phyloP scores from a whole-genome alignment of 2,329 filamentous ascomycete species.

The Pseudopyrenochaeta lycopersici region DNA sequence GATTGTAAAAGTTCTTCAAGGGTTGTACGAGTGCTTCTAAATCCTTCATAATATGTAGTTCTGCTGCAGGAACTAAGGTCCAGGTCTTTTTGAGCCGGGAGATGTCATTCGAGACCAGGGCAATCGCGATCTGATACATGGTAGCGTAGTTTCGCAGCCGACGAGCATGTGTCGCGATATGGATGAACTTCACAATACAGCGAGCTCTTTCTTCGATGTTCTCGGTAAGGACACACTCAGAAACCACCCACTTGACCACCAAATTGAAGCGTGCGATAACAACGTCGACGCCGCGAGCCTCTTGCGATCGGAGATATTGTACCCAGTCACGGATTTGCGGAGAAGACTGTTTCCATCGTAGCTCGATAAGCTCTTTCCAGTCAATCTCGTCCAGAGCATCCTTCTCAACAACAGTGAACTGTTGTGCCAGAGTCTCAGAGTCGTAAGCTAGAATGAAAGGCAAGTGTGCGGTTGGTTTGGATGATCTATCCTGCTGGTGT shows the following conservation, averaged over 20 bases:
- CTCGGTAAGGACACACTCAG: slow-evolving; percentile 79
- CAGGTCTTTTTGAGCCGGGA: slow-evolving; percentile 74
- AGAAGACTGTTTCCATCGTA: slow-evolving; percentile 79
- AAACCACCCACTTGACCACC: slow-evolving; percentile 87
- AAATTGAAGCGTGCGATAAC: slow-evolving; percentile 88
- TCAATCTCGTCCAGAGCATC: slow-evolving; percentile 86
- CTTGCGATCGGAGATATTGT: slow-evolving; percentile 76
- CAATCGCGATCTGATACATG: slow-evolving; percentile 81
- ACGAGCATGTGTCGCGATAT: slow-evolving; percentile 79
- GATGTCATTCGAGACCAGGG: slow-evolving; percentile 77
- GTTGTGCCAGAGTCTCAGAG: slow-evolving; percentile 79
- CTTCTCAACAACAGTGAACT: slow-evolving; percentile 86
- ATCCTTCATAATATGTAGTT: slow-evolving; percentile 71
- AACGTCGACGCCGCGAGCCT: slow-evolving; percentile 80
- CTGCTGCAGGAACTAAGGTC: slow-evolving; percentile 71
- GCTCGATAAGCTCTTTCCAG: slow-evolving; percentile 86
- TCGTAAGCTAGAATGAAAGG: slow-evolving; percentile 85
- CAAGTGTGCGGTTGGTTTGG: slow-evolving; percentile 60
- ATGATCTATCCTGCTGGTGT: slow-evolving; percentile 18
- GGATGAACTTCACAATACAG: slow-evolving; percentile 82
- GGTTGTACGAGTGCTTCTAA: slow-evolving; percentile 79
- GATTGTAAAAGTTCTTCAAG: slow-evolving; percentile 77
- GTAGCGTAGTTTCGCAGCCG: slow-evolving; percentile 84
- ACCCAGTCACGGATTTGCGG: slow-evolving; percentile 80
- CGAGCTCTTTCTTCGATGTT: slow-evolving; percentile 75